Conservation (phyloP, 306 rosid genomes). For the Trichosanthes truncata region DNA sequence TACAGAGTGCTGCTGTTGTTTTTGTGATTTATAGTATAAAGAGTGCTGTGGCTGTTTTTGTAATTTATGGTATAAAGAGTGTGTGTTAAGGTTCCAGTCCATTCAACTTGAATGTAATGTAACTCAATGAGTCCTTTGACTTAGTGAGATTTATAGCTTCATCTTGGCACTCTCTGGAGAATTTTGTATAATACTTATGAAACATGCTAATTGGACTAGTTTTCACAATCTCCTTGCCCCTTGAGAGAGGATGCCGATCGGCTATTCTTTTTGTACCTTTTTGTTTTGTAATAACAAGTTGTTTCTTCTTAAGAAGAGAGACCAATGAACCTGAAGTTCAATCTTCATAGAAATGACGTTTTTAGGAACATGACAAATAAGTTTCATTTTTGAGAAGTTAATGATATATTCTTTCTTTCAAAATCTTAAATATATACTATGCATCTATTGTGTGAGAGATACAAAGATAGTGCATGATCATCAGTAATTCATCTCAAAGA, state of each 20-base stretch:
- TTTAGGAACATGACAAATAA: neutral
- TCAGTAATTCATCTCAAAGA: constrained; percentile 4
- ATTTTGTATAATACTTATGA: neutral
- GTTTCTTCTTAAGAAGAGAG: neutral
- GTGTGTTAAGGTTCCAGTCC: neutral
- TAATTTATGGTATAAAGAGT: too few species aligned
- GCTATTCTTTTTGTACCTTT: neutral
- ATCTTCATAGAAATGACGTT: neutral
- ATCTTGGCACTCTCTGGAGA: neutral
- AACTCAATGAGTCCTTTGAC: neutral
- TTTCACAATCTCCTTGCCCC: neutral
- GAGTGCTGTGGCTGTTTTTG: neutral
- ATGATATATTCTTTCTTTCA: neutral
- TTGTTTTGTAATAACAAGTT: neutral
- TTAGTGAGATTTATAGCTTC: neutral
- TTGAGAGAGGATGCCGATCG: neutral
- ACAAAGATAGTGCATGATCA: neutral
- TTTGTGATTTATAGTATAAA: neutral
- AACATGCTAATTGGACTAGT: neutral
- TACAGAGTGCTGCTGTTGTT: neutral
- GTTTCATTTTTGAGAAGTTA: neutral
- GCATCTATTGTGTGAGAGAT: neutral
- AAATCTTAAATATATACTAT: neutral
- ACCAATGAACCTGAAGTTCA: neutral
- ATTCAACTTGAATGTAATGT: neutral